Evolutionary conservation across 306 rosid genomes (phyloP).

Genomic region (Gastrolobium bilobum): DNA sequence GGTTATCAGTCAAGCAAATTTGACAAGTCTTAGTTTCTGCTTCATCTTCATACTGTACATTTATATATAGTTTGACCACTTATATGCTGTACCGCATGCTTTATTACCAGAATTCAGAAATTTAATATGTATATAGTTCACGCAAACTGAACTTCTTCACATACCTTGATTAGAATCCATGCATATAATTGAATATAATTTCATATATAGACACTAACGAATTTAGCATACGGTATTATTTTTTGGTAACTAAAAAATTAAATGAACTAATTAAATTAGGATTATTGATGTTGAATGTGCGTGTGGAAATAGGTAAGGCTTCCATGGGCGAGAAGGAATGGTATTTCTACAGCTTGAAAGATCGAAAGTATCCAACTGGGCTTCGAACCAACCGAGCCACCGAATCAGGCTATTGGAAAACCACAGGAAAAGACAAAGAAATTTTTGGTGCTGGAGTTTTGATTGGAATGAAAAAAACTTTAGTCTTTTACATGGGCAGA

Average conservation of each 20-base stretch:
- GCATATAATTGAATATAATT: not conserved
- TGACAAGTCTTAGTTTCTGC: not conserved
- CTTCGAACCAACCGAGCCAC: slow-evolving; percentile 86
- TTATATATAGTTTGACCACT: not conserved
- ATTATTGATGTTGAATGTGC: not conserved
- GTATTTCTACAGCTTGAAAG: slow-evolving; percentile 84
- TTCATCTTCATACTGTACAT: not conserved
- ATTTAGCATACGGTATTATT: not conserved
- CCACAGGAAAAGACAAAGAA: slow-evolving; percentile 88
- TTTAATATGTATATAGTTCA: not conserved
- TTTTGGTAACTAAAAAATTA: not conserved
- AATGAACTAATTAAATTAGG: not conserved
- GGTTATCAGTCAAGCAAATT: not conserved
- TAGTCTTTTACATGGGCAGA: slow-evolving; percentile 82
- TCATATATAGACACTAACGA: not conserved
- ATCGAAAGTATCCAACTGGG: slow-evolving; percentile 83
- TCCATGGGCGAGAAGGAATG: slow-evolving; percentile 87
- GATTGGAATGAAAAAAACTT: slow-evolving; percentile 91
- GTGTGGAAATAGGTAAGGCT: slow-evolving; percentile 68
- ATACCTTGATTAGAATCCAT: not conserved
- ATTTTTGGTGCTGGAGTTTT: slow-evolving; percentile 57
- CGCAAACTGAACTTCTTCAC: not conserved
- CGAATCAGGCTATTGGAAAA: slow-evolving; percentile 82
- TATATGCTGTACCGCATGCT: not conserved
- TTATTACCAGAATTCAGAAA: slow-evolving; percentile 6